phyloP scores from a whole-genome alignment of 306 rosid species.

The Herpetospermum pedunculosum region DNA sequence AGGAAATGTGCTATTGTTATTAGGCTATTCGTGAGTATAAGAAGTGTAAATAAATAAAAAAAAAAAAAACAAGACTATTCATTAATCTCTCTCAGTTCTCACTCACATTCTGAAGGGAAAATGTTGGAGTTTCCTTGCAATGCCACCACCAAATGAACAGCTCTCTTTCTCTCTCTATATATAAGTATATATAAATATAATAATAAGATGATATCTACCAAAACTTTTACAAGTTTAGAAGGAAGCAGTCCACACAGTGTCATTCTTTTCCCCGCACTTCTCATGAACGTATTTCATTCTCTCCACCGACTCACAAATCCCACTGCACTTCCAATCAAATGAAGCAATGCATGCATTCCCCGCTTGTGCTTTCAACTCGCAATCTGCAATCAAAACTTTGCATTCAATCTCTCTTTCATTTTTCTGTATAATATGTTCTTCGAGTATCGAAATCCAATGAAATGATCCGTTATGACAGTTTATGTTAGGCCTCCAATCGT shows the following conservation, averaged over 20 bases:
- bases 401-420: neutral
- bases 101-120: too few relatives aligned
- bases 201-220: too few relatives aligned
- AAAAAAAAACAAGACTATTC: neutral
- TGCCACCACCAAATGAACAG: neutral
- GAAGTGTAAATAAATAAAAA: neutral
- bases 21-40: neutral
- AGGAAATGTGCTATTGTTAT: neutral
- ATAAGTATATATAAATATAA: neutral
- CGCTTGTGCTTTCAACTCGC: neutral
- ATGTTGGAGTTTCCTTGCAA: too few relatives aligned
- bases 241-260: neutral
- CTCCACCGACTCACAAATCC: slow-evolving; percentile 7
- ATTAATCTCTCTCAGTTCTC: neutral
- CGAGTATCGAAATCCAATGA: too few relatives aligned
- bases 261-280: slow-evolving; percentile 8
- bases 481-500: too few relatives aligned
- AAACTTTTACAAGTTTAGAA: neutral
- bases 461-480: too few relatives aligned
- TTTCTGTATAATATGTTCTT: too few relatives aligned
- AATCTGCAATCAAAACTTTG: neutral
- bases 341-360: slow-evolving; percentile 5
- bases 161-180: neutral
- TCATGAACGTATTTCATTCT: slow-evolving; percentile 8
- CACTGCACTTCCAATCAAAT: slow-evolving; percentile 9